These are phyloP conservation scores for Populus hybrid DNA, from an alignment of 441 rosid genomes.

Conservation along the genomic window DNA sequence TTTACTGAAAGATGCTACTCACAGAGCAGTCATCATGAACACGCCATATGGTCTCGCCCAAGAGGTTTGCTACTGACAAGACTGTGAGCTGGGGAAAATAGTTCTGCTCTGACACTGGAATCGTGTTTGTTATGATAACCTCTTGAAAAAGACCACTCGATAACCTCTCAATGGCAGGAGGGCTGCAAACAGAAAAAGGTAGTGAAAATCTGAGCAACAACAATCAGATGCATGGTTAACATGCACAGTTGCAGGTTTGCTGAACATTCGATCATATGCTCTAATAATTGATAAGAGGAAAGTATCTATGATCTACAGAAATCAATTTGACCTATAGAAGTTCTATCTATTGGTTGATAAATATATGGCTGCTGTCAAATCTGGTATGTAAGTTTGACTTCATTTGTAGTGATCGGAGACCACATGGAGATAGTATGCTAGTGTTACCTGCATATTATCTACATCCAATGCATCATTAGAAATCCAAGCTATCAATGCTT, in stretches of 20 bases:
- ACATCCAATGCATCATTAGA: neutral
- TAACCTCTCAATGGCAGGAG: slow-evolving; percentile 91
- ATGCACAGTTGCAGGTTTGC: neutral
- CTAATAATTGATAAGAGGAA: neutral
- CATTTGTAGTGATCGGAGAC: neutral
- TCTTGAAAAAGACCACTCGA: slow-evolving; percentile 93
- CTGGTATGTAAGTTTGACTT: neutral
- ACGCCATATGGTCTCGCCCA: slow-evolving; percentile 96
- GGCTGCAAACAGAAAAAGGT: slow-evolving; percentile 43
- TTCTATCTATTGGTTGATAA: neutral
- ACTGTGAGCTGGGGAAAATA: slow-evolving; percentile 90
- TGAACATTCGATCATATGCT: neutral
- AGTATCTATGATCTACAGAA: neutral
- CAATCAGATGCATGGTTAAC: neutral
- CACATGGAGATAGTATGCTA: neutral
- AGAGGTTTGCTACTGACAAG: slow-evolving; percentile 89
- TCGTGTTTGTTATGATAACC: slow-evolving; percentile 91
- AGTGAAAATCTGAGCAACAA: neutral
- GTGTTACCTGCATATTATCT: neutral
- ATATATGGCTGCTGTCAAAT: neutral
- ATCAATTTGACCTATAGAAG: neutral
- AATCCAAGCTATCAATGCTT: neutral
- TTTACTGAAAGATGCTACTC: slow-evolving; percentile 50
- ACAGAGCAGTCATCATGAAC: slow-evolving; percentile 92
- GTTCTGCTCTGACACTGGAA: slow-evolving; percentile 75